phyloP scores from a whole-genome alignment of 164 flowering plant species.

The Magnolia changhungtana region DNA sequence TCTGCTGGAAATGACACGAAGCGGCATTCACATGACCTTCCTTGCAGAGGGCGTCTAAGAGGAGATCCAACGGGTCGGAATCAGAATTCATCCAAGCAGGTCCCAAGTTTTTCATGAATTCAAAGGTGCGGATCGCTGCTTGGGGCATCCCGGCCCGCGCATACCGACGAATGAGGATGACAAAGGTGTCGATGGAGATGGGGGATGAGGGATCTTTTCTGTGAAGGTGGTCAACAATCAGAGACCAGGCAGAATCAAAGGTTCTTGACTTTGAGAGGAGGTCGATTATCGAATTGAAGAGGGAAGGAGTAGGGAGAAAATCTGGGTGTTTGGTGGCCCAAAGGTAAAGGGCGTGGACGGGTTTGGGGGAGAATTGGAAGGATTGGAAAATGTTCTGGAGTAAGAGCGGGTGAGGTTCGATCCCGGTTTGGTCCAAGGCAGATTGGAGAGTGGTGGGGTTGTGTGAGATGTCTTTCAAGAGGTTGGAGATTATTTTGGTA shows the following conservation, averaged over 20 bases:
- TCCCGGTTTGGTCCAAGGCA: conserved; percentile 41
- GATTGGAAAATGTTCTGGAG: conserved; percentile 38
- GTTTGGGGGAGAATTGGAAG: conserved; percentile 60
- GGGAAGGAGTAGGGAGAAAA: conserved; percentile 25
- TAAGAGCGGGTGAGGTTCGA: conserved; percentile 33
- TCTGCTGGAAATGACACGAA: conserved; percentile 38
- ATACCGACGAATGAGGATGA: conserved; percentile 57
- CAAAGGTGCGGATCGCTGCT: conserved; percentile 58
- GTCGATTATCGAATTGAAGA: conserved; percentile 54
- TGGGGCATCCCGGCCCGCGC: conserved; percentile 58
- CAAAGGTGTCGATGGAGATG: conserved; percentile 34
- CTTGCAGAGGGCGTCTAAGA: conserved; percentile 75
- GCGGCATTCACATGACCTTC: conserved; percentile 70
- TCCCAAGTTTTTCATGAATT: conserved; percentile 39
- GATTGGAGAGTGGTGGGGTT: background rate
- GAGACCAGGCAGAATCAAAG: conserved; percentile 63
- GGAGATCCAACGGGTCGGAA: conserved; percentile 42
- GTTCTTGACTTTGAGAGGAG: conserved; percentile 51
- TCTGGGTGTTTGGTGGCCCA: conserved; percentile 63
- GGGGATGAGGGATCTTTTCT: background rate
- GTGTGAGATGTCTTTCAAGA: conserved; percentile 6
- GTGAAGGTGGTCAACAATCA: conserved; percentile 36
- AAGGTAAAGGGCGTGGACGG: conserved; percentile 38
- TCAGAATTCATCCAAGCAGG: conserved; percentile 15
- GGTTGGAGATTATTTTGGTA: background rate